A percentile compares a stretch with the other conserved stretches of the same genome.
These are phyloP conservation scores for Penicillium brasilianum DNA, from an alignment of 2,329 filamentous ascomycete genomes.

Conservation along the genomic window DNA sequence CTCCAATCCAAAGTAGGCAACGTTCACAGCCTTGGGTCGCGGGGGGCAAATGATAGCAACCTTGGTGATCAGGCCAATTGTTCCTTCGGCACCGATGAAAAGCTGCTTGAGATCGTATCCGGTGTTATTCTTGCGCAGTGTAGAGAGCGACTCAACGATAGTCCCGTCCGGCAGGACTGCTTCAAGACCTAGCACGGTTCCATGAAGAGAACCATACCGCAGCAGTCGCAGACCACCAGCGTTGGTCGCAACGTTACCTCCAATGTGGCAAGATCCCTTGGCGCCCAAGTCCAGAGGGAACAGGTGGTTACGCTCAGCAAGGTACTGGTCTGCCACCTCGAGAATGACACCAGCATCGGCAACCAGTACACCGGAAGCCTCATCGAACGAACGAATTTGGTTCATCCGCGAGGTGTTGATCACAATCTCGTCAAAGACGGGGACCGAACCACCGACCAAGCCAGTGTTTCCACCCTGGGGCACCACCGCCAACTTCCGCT, in stretches of 20 bases:
- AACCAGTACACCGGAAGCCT: conserved; percentile 87
- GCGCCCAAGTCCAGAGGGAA: conserved; percentile 97
- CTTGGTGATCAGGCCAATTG: conserved; percentile 90
- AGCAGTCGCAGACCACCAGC: conserved; percentile 88
- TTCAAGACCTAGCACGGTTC: conserved; percentile 88
- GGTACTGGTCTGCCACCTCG: conserved; percentile 83
- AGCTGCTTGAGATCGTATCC: conserved; percentile 97
- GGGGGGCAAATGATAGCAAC: conserved; percentile 89
- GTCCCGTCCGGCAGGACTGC: conserved; percentile 93
- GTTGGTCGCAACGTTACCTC: conserved; percentile 94
- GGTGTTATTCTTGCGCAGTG: conserved; percentile 96
- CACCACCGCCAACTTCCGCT: conserved; percentile 87
- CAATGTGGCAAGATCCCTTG: conserved; percentile 95
- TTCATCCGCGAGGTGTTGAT: conserved; percentile 92
- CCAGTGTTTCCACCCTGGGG: conserved; percentile 98
- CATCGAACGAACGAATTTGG: conserved; percentile 86
- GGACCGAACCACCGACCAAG: conserved; percentile 91
- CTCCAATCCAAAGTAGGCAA: conserved; percentile 89
- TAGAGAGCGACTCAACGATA: conserved; percentile 84
- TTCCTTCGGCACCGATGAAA: conserved; percentile 94
- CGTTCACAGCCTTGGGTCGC: conserved; percentile 84
- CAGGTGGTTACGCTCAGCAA: conserved; percentile 82
- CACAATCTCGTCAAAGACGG: conserved; percentile 98
- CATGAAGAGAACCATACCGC: conserved; percentile 92
- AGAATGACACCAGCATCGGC: conserved; percentile 90